phyloP scores from a whole-genome alignment of 2,329 filamentous ascomycete species.

The Phialocephala subalpina region DNA sequence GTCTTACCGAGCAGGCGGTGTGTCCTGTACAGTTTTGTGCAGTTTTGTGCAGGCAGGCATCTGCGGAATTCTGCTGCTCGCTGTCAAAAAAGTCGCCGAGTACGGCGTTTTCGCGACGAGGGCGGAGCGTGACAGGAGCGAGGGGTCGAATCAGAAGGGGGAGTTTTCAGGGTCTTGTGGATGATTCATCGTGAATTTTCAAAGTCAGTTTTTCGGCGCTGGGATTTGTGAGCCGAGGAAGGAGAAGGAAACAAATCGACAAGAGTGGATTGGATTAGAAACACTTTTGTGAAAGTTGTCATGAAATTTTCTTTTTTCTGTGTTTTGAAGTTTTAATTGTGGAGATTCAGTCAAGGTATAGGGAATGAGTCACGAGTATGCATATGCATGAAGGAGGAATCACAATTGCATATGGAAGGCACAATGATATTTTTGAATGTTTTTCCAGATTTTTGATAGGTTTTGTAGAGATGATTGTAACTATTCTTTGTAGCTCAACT shows the following conservation, averaged over 20 bases:
- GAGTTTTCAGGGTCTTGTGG: not conserved
- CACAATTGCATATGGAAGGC: conserved; percentile 5
- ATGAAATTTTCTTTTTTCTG: not conserved
- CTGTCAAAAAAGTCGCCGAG: not conserved
- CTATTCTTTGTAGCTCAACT: conserved; percentile 14
- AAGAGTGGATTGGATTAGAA: conserved; percentile 2
- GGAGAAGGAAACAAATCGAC: not conserved
- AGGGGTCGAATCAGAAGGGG: not conserved
- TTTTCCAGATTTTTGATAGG: not conserved
- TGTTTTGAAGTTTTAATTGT: conserved; percentile 2
- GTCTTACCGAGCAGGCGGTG: not conserved
- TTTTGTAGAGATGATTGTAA: not conserved
- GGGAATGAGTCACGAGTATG: conserved; percentile 6
- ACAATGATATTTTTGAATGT: conserved; percentile 3
- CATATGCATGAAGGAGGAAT: not conserved
- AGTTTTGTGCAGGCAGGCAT: not conserved
- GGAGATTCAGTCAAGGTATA: not conserved
- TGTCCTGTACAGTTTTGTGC: too few species aligned
- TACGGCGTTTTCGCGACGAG: not conserved
- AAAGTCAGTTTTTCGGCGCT: not conserved
- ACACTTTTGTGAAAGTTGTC: not conserved
- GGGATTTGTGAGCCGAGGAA: not conserved
- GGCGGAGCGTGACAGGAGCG: not conserved
- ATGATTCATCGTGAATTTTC: too few species aligned
- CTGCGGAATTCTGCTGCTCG: not conserved